These are phyloP conservation scores for Pistacia atlantica DNA, from an alignment of 345 rosid genomes.

Conservation along the genomic window DNA sequence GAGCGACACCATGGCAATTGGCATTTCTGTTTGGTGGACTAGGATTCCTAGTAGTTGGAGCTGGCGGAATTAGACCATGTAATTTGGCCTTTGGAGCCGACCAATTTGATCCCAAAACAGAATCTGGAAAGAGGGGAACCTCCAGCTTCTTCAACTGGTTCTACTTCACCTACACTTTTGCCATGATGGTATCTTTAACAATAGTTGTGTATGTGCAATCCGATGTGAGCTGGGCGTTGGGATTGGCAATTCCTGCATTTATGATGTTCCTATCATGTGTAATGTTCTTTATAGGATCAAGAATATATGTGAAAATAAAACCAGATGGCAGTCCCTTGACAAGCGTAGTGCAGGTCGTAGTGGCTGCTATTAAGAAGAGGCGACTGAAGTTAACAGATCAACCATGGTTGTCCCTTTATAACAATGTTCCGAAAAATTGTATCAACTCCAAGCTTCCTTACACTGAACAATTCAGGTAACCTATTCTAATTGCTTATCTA, in stretches of 20 bases:
- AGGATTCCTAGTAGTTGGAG: constrained; percentile 43
- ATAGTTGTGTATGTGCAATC: constrained; percentile 52
- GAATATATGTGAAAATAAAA: constrained; percentile 38
- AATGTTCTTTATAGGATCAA: constrained; percentile 41
- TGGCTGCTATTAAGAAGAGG: constrained; percentile 61
- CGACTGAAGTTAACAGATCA: constrained; percentile 43
- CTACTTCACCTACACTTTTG: constrained; percentile 49
- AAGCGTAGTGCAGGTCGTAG: constrained; percentile 41
- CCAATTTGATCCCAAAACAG: constrained; percentile 52
- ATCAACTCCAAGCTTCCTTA: constrained; percentile 43
- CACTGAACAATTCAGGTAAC: constrained; percentile 50
- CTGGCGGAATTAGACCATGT: constrained; percentile 56
- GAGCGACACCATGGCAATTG: constrained; percentile 40
- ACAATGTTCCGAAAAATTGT: constrained; percentile 29
- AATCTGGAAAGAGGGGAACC: constrained; percentile 45
- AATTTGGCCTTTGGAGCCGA: constrained; percentile 61
- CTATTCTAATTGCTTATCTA: background rate
- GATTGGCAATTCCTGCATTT: constrained; percentile 51
- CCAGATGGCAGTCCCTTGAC: constrained; percentile 47
- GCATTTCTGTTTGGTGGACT: constrained; percentile 34
- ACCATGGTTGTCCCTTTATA: constrained; percentile 39
- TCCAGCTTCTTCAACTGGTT: constrained; percentile 66
- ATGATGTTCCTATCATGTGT: constrained; percentile 45
- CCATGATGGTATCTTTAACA: constrained; percentile 45
- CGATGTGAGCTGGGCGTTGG: constrained; percentile 62